Conservation (phyloP, 257 asterid genomes). For the Primulina huaijiensis region DNA sequence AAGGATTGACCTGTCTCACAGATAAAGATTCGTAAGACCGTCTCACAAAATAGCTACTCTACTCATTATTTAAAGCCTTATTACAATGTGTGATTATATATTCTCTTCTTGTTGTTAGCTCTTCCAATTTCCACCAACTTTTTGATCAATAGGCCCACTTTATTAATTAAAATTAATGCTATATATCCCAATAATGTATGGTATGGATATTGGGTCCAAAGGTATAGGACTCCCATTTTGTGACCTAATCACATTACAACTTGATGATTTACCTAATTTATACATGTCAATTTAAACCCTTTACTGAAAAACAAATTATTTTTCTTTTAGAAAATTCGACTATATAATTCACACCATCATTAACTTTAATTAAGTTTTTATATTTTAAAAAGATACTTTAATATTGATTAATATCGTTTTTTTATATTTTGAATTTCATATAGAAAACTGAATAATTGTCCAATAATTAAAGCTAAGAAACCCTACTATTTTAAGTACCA, state of each 20-base stretch:
- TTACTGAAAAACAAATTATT: no score
- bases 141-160: constrained; percentile 21
- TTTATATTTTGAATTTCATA: neutral
- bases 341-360: no score
- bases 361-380: no score
- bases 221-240: neutral
- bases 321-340: no score
- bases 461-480: neutral
- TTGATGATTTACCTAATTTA: constrained; percentile 31
- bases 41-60: no score
- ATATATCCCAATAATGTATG: constrained; percentile 3
- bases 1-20: no score
- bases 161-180: constrained; percentile 9
- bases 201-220: constrained; percentile 17
- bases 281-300: neutral
- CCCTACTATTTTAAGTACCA: neutral
- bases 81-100: neutral
- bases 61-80: no score
- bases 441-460: neutral
- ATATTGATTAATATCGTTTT: no score
- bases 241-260: constrained; percentile 12
- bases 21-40: no score
- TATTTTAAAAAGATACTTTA: no score
- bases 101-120: constrained; percentile 4
- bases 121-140: constrained; percentile 25